A percentile compares a stretch with the other conserved stretches of the same genome.
These are phyloP conservation scores for Talaromyces sp. DNA, from an alignment of 2,329 filamentous ascomycete species.

Conservation along the genomic window DNA sequence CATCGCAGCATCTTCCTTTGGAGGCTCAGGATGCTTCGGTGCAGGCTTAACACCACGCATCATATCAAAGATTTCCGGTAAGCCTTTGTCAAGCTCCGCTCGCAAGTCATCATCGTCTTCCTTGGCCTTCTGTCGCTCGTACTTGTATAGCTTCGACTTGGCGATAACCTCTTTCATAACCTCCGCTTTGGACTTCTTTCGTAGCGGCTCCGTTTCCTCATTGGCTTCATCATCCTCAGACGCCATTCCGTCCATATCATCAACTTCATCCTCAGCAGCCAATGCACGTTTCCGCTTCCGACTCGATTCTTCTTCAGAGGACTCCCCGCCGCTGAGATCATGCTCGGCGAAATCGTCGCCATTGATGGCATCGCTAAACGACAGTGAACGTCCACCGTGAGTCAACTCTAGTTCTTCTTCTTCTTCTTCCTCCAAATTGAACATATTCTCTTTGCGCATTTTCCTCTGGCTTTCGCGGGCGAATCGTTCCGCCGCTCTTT, in stretches of 20 bases:
- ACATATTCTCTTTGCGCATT: slow-evolving; percentile 72
- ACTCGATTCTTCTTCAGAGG: slow-evolving; percentile 50
- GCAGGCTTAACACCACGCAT: slow-evolving; percentile 55
- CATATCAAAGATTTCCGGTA: slow-evolving; percentile 69
- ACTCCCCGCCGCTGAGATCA: slow-evolving; percentile 52
- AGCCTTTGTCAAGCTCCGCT: slow-evolving; percentile 75
- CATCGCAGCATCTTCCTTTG: slow-evolving; percentile 41
- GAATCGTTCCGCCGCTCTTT: slow-evolving; percentile 86
- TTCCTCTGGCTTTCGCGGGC: slow-evolving; percentile 76
- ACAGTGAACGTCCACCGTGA: slow-evolving; percentile 72
- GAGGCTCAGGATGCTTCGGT: slow-evolving; percentile 43
- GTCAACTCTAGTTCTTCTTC: slow-evolving; percentile 67
- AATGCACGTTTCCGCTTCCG: slow-evolving; percentile 44
- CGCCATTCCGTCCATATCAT: slow-evolving; percentile 33
- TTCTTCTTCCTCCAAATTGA: slow-evolving; percentile 84
- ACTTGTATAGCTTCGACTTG: slow-evolving; percentile 93
- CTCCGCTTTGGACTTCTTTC: slow-evolving; percentile 92
- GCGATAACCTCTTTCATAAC: slow-evolving; percentile 97
- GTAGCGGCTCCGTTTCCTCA: slow-evolving; percentile 60
- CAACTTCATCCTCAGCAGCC: slow-evolving; percentile 37
- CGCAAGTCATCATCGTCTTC: slow-evolving; percentile 89
- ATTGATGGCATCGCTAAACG: slow-evolving; percentile 52
- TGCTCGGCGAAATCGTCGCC: slow-evolving; percentile 75
- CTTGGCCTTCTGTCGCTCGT: slow-evolving; percentile 85
- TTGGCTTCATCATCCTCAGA: slow-evolving; percentile 49